phyloP scores from a whole-genome alignment of 805 yeast genomes.

The Saturnispora kantuleensis region DNA sequence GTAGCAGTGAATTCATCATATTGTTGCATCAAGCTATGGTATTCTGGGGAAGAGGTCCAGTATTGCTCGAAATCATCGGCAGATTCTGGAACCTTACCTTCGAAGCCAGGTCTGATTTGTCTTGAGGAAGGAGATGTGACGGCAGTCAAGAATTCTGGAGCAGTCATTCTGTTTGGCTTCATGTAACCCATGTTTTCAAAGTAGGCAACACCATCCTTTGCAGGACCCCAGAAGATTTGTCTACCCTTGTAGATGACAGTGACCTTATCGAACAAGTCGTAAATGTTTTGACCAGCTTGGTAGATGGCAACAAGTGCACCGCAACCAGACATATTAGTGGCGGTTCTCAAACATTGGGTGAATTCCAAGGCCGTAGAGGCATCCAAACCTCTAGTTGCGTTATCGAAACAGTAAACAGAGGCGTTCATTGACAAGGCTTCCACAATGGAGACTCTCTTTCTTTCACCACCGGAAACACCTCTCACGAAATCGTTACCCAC shows the following conservation, averaged over 20 bases:
- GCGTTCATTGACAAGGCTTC: conserved; percentile 50
- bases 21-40: conserved; percentile 29
- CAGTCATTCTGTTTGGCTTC: conserved; percentile 58
- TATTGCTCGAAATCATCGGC: conserved; percentile 48
- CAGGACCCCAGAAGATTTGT: conserved; percentile 53
- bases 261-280: conserved; percentile 51
- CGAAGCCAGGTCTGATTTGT: conserved; percentile 40
- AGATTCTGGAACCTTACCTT: conserved; percentile 44
- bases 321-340: conserved; percentile 46
- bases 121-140: conserved; percentile 59
- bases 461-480: conserved; percentile 65
- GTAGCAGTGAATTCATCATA: conserved; percentile 31
- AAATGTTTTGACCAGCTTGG: conserved; percentile 60
- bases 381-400: conserved; percentile 62
- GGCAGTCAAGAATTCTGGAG: conserved; percentile 60
- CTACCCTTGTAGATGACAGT: conserved; percentile 50
- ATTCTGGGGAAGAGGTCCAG: conserved; percentile 51
- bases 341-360: conserved; percentile 51
- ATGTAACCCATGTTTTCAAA: conserved; percentile 56
- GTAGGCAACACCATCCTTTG: conserved; percentile 41
- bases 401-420: conserved; percentile 54
- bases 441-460: conserved; percentile 61
- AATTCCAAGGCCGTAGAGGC: conserved; percentile 65
- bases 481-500: conserved; percentile 59
- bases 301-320: conserved; percentile 57